A percentile compares a stretch with the other conserved stretches of the same genome.
Conservation (phyloP, 345 rosid genomes). For the Eucalyptus globulus region DNA sequence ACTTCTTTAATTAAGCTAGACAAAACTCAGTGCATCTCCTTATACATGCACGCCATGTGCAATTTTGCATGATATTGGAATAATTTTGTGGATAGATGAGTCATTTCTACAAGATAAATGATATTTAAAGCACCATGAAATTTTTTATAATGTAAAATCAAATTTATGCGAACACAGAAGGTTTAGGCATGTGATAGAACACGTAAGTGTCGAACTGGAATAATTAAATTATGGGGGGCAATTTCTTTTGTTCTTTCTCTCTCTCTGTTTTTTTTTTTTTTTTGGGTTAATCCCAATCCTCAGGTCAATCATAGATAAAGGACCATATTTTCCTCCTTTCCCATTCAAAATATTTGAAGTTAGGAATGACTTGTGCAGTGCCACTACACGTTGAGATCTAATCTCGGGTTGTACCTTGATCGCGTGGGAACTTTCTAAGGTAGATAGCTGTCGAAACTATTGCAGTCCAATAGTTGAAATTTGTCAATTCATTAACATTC, state of each 20-base stretch:
- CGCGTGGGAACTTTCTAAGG: no score
- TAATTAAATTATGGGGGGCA: neutral
- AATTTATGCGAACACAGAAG: neutral
- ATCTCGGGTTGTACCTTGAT: no score
- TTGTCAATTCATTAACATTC: no score
- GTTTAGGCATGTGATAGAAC: neutral
- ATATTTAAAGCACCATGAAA: no score
- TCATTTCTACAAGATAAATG: no score
- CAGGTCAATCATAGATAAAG: neutral
- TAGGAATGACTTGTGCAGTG: no score
- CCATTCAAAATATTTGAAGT: neutral
- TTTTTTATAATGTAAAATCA: no score
- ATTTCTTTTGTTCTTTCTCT: neutral
- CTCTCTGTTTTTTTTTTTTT: neutral
- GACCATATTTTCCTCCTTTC: neutral
- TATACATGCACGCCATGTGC: neutral
- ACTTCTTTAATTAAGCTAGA: neutral
- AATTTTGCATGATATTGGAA: neutral
- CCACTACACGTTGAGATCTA: no score
- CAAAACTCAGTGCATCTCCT: neutral
- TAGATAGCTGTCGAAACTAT: no score
- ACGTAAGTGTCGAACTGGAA: neutral
- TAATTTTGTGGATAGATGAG: no score
- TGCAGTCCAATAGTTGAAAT: no score
- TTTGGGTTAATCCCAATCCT: neutral